Evolutionary conservation across 495 filamentous ascomycete species (phyloP), one percentile per base, ranked within the genome.

Genomic region (Daldinia caldariorum): DNA sequence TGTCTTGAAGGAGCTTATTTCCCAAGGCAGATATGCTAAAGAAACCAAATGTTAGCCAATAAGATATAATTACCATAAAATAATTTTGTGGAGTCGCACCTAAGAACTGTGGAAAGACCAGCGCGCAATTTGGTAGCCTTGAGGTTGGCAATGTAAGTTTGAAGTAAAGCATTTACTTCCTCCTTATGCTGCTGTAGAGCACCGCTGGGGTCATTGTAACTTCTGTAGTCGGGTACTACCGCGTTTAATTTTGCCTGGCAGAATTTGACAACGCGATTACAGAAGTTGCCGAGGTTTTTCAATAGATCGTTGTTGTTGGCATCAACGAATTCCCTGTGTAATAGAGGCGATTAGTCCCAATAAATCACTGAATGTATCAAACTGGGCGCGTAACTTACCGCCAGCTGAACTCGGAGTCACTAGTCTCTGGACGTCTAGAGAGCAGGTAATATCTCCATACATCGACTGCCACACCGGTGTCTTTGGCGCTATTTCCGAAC

Each of bases 401-500:
- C 94, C 94, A 97, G 67, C 93, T 89, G 73, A 97, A 97, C 76
- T 97, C 91, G 0, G 91, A 89, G 75, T 97, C 94, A 13, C 91
- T 89, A 26, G 91, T 92, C 77, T 98, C 94, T 0, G 94, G 94
- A 45, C 94, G 89, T 77, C 91, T 91, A 63, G 91, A 89, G 18
- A 98, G 84, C 49, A 98, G 86, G 83, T 94, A 98, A 79, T 97
- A 97, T 41, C 94, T 86, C 93, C 94, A 97, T 31, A 98, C 92
- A 59, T 94, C 91, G 4, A 92, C 81, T 7, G 90, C 84, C 34
- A 99, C 84, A n/a, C 93, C 93, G 5, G 94, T 97, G 45, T 97
- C 89, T 78, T 90, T 90, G 16, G 92, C 95, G 75, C 89, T 91
- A 76, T 91, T 91, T 26, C 94, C 94, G 77, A 97, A 97, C 3